phyloP scores from a whole-genome alignment of 805 yeast genomes.

The Millerago galiae region DNA sequence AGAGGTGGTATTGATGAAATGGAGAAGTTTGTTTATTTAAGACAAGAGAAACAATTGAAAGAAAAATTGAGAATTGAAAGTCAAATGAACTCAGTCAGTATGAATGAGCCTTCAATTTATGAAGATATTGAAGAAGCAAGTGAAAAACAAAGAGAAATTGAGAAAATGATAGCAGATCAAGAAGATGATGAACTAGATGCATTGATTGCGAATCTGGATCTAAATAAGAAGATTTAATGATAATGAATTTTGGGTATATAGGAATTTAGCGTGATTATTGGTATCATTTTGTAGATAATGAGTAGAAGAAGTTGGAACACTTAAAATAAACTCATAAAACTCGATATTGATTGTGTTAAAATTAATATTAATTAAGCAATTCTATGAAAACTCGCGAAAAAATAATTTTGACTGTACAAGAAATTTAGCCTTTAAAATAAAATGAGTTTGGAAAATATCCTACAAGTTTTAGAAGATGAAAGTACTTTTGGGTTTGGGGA shows the following conservation, averaged over 20 bases:
- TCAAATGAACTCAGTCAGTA: conserved; percentile 3
- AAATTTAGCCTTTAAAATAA: too few species aligned
- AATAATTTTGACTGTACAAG: too few species aligned
- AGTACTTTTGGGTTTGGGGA: conserved; percentile 22
- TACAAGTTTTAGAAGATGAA: conserved; percentile 12
- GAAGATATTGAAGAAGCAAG: not conserved
- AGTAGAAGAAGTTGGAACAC: too few species aligned
- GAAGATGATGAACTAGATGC: conserved; percentile 8
- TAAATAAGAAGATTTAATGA: not conserved
- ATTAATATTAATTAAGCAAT: too few species aligned
- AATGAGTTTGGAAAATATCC: not conserved
- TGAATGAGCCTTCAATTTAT: conserved; percentile 6
- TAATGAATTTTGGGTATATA: not conserved
- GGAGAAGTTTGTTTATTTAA: conserved; percentile 14
- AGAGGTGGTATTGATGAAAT: conserved; percentile 20
- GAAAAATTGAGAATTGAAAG: conserved; percentile 10
- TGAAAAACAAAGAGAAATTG: conserved; percentile 2
- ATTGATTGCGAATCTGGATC: conserved; percentile 3
- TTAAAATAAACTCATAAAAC: too few species aligned
- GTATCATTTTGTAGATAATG: too few species aligned
- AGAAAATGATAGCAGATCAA: not conserved
- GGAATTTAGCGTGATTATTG: too few species aligned
- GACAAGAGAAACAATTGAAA: conserved; percentile 6
- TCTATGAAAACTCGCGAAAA: too few species aligned
- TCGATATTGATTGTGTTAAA: too few species aligned